Conservation (phyloP, 768 basidiomycete species). For the Neoboletus subvelutipes region DNA sequence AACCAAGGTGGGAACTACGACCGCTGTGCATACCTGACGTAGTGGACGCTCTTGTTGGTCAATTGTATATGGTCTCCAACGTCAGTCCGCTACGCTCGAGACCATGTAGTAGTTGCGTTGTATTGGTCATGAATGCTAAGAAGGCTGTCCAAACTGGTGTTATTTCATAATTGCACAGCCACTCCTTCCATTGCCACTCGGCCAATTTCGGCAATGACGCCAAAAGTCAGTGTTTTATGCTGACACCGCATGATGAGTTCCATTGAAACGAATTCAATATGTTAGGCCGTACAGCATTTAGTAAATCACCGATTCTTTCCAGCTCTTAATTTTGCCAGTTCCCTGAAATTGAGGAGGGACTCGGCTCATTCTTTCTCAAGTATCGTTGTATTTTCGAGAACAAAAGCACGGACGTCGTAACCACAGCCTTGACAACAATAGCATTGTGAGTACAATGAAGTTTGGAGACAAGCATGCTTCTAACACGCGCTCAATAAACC, state of each 20-base stretch:
- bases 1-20: constrained; percentile 48
- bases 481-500: constrained; percentile 25
- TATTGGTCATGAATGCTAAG: too few relatives aligned
- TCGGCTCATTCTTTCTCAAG: not conserved
- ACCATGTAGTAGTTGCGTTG: not conserved
- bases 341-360: not conserved
- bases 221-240: not conserved
- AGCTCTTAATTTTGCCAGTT: not conserved
- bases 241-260: not conserved
- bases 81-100: not conserved
- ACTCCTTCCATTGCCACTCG: not conserved
- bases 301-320: not conserved
- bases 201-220: not conserved
- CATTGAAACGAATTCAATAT: not conserved
- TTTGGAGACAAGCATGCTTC: constrained; percentile 24
- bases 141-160: not conserved
- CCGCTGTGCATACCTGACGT: constrained; percentile 24
- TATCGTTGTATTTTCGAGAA: constrained; percentile 14
- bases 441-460: constrained; percentile 32
- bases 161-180: constrained; percentile 4
- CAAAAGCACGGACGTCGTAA: constrained; percentile 19
- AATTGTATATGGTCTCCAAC: not conserved
- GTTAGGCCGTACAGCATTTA: not conserved
- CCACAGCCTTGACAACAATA: constrained; percentile 34
- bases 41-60: not conserved